These are phyloP conservation scores for Ogataea sp. DNA, from an alignment of 805 yeast genomes.

Conservation along the genomic window DNA sequence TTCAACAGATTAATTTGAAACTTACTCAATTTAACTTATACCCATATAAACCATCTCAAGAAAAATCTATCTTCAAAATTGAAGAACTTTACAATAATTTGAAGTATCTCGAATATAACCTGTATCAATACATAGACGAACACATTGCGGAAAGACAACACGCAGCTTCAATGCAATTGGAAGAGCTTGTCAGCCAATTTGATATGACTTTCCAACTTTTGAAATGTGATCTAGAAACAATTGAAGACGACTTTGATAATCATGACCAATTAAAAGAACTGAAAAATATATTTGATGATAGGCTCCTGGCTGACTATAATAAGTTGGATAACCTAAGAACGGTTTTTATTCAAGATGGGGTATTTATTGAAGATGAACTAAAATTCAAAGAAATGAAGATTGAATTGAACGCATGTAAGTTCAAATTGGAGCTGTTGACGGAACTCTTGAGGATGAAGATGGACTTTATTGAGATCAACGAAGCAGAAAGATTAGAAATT, in stretches of 20 bases:
- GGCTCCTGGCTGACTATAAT: slow-evolving; percentile 10
- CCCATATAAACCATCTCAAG: not conserved
- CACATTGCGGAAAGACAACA: slow-evolving; percentile 23
- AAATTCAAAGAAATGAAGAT: slow-evolving; percentile 28
- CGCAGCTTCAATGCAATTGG: slow-evolving; percentile 17
- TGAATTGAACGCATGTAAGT: slow-evolving; percentile 18
- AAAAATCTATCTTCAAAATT: not conserved
- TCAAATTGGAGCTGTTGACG: not conserved
- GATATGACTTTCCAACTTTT: slow-evolving; percentile 10
- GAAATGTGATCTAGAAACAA: slow-evolving; percentile 8
- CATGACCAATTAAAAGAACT: not conserved
- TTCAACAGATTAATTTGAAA: slow-evolving; percentile 13
- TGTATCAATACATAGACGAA: slow-evolving; percentile 23
- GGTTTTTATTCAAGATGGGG: not conserved
- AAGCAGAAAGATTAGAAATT: not conserved
- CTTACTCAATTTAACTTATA: not conserved
- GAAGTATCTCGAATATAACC: slow-evolving; percentile 24
- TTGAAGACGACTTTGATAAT: slow-evolving; percentile 15
- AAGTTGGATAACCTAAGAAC: slow-evolving; percentile 6
- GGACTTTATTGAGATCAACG: not conserved
- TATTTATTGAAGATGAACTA: slow-evolving; percentile 4
- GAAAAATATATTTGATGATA: not conserved
- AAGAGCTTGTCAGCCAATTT: slow-evolving; percentile 14
- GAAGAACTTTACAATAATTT: slow-evolving; percentile 19
- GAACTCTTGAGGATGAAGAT: not conserved